These are phyloP conservation scores for Talaromyces rugulosus DNA, from an alignment of 2,329 filamentous ascomycete genomes.

Conservation along the genomic window DNA sequence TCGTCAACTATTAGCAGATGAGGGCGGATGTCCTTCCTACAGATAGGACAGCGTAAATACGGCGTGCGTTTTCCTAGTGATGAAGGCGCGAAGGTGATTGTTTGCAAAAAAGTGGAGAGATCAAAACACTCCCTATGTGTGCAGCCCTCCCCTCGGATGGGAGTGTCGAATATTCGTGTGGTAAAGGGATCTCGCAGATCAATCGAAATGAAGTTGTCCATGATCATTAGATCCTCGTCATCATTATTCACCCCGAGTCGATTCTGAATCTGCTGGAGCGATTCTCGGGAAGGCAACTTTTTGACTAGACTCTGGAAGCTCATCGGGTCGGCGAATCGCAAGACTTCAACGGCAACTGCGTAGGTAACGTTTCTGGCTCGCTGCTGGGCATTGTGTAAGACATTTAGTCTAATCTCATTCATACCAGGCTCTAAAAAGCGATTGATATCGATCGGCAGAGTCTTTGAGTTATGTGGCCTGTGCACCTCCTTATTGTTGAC, in stretches of 20 bases:
- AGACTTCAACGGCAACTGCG: constrained; percentile 65
- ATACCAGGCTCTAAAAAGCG: constrained; percentile 51
- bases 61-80: constrained; percentile 59
- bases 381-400: constrained; percentile 39
- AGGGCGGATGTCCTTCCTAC: constrained; percentile 71
- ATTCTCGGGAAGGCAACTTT: constrained; percentile 45
- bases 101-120: constrained; percentile 72
- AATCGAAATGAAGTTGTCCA: constrained; percentile 56
- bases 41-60: constrained; percentile 68
- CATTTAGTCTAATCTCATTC: constrained; percentile 58
- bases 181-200: constrained; percentile 66
- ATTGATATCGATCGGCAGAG: constrained; percentile 73
- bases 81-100: constrained; percentile 46
- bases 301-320: constrained; percentile 36
- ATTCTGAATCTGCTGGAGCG: constrained; percentile 55
- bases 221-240: constrained; percentile 62
- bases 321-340: constrained; percentile 51
- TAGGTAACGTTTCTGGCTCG: constrained; percentile 37
- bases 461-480: constrained; percentile 67
- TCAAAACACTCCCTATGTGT: constrained; percentile 86
- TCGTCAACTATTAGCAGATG: constrained; percentile 66
- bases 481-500: constrained; percentile 60
- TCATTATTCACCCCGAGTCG: constrained; percentile 43
- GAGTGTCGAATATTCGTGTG: constrained; percentile 60
- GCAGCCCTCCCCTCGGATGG: constrained; percentile 68